These are phyloP conservation scores for Petrea volubilis DNA, from an alignment of 257 asterid genomes.

Conservation along the genomic window DNA sequence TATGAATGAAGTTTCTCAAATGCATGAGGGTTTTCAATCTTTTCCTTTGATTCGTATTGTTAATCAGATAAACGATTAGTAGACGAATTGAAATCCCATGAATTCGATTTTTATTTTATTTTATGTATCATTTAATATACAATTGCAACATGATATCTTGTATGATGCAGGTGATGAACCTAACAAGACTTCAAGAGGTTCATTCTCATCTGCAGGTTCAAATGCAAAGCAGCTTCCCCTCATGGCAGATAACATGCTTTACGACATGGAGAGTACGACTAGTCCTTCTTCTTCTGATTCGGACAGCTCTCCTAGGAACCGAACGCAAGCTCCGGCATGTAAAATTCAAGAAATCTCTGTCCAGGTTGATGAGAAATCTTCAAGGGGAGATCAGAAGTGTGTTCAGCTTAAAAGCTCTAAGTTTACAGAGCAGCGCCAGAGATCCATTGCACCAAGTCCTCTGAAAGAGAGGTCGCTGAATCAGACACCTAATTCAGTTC, in stretches of 20 bases:
- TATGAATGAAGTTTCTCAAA: too few species aligned
- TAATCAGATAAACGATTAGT: too few species aligned
- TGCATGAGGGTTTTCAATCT: too few species aligned
- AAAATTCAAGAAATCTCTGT: constrained; percentile 16
- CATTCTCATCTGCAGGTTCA: constrained; percentile 43
- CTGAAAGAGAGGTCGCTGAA: too few species aligned
- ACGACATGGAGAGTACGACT: constrained; percentile 72
- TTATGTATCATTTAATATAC: too few species aligned
- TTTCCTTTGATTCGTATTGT: too few species aligned
- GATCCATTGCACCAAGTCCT: constrained; percentile 33
- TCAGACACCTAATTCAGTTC: constrained; percentile 42
- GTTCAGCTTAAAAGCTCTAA: constrained; percentile 29
- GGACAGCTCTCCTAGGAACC: constrained; percentile 44
- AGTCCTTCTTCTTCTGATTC: constrained; percentile 91
- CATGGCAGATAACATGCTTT: constrained; percentile 68
- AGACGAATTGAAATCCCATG: too few species aligned
- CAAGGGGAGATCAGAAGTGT: constrained; percentile 18
- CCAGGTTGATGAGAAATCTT: constrained; percentile 23
- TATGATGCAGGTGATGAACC: constrained; percentile 55
- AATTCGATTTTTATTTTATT: too few species aligned
- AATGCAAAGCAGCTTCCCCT: constrained; percentile 42
- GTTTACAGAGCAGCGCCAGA: constrained; percentile 21
- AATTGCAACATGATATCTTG: too few species aligned
- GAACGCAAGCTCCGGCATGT: constrained; percentile 17
- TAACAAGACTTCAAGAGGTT: constrained; percentile 59